phyloP scores from a whole-genome alignment of 192 early-diverging fungal species.

The Coemansia interrupta region DNA sequence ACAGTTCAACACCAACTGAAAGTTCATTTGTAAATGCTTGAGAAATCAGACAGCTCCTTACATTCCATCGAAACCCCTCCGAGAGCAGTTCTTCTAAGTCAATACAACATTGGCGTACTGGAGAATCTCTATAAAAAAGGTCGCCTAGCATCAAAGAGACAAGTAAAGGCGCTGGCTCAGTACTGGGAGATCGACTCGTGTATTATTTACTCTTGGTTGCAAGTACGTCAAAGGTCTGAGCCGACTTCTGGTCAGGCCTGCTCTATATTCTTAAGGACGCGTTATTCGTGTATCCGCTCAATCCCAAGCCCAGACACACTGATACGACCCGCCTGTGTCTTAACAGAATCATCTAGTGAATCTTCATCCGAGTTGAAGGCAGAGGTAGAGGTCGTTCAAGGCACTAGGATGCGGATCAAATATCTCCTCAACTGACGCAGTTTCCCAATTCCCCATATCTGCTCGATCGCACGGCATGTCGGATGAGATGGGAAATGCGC shows the following conservation, averaged over 20 bases:
- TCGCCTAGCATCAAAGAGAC: neutral
- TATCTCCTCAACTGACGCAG: constrained; percentile 14
- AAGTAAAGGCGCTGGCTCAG: constrained; percentile 5
- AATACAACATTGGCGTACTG: neutral
- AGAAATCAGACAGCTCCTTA: neutral
- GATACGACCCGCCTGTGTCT: too few relatives aligned
- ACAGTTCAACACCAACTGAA: too few relatives aligned
- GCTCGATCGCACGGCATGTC: too few relatives aligned
- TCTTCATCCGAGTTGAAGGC: too few relatives aligned
- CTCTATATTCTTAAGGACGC: too few relatives aligned
- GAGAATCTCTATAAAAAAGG: neutral
- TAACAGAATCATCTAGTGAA: too few relatives aligned
- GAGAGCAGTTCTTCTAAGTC: neutral
- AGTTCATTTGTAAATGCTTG: neutral
- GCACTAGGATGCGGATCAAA: constrained; percentile 5
- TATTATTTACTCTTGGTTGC: neutral
- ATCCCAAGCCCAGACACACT: too few relatives aligned
- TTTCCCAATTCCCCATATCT: too few relatives aligned
- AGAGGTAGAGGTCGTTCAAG: neutral
- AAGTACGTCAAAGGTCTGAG: neutral
- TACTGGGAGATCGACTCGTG: neutral
- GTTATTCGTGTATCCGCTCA: too few relatives aligned
- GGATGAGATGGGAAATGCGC: too few relatives aligned
- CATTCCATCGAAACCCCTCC: too few relatives aligned
- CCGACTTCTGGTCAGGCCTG: too few relatives aligned